Percentiles rank a stretch among this genome's conserved stretches.
Evolutionary conservation across 164 flowering plant species (phyloP).

Genomic region (Liriodendron chinense): DNA sequence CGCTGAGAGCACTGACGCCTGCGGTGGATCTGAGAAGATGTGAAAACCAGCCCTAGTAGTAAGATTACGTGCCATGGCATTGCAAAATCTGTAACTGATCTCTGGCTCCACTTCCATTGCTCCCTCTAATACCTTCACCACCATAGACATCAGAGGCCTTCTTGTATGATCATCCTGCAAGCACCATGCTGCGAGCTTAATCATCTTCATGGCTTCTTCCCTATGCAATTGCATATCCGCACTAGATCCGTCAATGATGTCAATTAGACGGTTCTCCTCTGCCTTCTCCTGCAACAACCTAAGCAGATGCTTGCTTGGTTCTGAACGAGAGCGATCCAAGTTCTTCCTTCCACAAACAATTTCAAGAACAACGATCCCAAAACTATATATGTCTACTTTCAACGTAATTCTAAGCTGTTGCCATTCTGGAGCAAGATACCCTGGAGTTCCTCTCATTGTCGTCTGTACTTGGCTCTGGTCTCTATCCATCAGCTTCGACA

Average conservation of each 20-base stretch:
- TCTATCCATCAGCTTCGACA: constrained; percentile 24
- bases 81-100: constrained; percentile 3
- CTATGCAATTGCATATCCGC: constrained; percentile 3
- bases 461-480: constrained; percentile 31
- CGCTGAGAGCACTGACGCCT: background rate
- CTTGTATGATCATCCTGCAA: constrained; percentile 14
- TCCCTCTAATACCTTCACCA: constrained; percentile 27
- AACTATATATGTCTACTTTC: constrained; percentile 33
- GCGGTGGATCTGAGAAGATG: background rate
- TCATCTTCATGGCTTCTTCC: constrained; percentile 19
- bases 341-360: constrained; percentile 22
- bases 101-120: constrained; percentile 5
- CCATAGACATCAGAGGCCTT: constrained; percentile 24
- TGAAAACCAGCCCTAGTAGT: background rate
- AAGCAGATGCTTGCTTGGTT: constrained; percentile 4
- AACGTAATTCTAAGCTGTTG: constrained; percentile 9
- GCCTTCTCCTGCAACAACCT: constrained; percentile 11
- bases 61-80: background rate
- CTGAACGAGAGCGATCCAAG: constrained; percentile 12
- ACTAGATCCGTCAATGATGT: constrained; percentile 4
- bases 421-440: constrained; percentile 20
- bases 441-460: constrained; percentile 15
- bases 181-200: constrained; percentile 24
- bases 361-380: constrained; percentile 15
- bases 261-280: constrained; percentile 9